A percentile compares a stretch with the other conserved stretches of the same genome.
phyloP scores from a whole-genome alignment of 768 basidiomycete genomes.

The Steccherinum ochraceum region DNA sequence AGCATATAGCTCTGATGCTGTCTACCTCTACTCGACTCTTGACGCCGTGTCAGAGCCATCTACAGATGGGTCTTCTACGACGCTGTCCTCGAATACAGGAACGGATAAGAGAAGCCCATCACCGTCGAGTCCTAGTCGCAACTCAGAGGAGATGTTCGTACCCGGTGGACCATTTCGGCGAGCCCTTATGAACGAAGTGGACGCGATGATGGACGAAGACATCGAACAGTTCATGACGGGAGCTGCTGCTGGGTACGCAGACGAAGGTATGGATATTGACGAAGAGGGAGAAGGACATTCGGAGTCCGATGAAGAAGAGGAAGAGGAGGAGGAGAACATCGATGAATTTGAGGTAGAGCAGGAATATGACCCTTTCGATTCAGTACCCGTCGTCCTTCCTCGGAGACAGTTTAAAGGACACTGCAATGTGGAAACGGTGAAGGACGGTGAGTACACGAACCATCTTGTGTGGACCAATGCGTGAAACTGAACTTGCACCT shows the following conservation, averaged over 20 bases:
- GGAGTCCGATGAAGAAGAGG: conserved; percentile 26
- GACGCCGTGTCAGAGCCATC: conserved; percentile 44
- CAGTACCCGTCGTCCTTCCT: conserved; percentile 55
- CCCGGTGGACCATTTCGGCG: not conserved
- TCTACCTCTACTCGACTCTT: conserved; percentile 67
- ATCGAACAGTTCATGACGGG: conserved; percentile 15
- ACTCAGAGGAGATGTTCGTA: too few species aligned
- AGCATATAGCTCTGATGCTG: conserved; percentile 72
- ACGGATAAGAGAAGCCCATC: conserved; percentile 11
- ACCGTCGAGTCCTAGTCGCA: not conserved
- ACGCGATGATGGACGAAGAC: conserved; percentile 25
- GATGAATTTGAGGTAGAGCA: conserved; percentile 17
- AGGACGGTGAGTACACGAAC: conserved; percentile 58
- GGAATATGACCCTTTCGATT: conserved; percentile 16
- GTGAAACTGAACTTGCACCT: not conserved
- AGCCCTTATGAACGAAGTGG: not conserved
- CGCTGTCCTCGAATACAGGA: conserved; percentile 9
- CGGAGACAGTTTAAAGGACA: conserved; percentile 59
- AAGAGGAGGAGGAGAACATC: conserved; percentile 17
- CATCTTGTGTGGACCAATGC: not conserved
- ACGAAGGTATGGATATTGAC: conserved; percentile 23
- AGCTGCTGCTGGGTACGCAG: too few species aligned
- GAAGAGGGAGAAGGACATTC: conserved; percentile 26
- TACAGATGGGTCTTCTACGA: too few species aligned
- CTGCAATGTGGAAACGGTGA: conserved; percentile 77